Conservation (phyloP, 2,329 filamentous ascomycete genomes). For the Monosporascus ibericus region DNA sequence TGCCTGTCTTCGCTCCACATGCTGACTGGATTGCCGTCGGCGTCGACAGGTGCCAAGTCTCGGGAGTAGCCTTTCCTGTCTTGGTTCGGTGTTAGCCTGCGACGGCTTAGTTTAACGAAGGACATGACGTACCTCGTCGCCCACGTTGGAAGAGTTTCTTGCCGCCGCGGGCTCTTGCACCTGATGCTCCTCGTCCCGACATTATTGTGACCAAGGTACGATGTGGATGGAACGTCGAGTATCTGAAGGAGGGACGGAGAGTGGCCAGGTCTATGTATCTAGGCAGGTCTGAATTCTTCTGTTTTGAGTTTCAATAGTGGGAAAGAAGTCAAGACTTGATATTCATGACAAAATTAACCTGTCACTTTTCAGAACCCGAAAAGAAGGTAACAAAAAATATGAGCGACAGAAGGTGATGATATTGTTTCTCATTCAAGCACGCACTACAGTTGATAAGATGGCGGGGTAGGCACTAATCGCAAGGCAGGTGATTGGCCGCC, state of each 20-base stretch:
- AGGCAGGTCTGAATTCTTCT: too few species aligned
- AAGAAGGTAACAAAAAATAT: too few species aligned
- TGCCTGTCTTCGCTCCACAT: constrained; percentile 69
- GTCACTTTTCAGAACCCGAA: too few species aligned
- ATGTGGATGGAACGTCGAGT: background rate
- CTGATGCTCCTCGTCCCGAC: constrained; percentile 37
- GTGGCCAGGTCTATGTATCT: too few species aligned
- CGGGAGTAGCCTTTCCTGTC: constrained; percentile 95
- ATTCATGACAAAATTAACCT: too few species aligned
- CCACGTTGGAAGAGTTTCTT: constrained; percentile 94
- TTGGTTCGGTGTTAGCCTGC: constrained; percentile 28
- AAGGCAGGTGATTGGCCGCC: background rate
- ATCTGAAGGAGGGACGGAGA: constrained; percentile 3
- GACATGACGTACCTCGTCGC: constrained; percentile 66
- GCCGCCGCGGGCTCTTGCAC: constrained; percentile 61
- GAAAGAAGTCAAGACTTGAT: too few species aligned
- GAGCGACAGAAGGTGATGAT: too few species aligned
- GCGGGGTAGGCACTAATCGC: background rate
- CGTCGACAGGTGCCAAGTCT: constrained; percentile 80
- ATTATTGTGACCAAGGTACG: constrained; percentile 21
- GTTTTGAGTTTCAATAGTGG: too few species aligned
- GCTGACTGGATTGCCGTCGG: constrained; percentile 80
- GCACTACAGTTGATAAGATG: background rate
- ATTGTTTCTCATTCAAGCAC: background rate
- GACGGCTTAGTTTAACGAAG: background rate